A percentile compares a stretch with the other conserved stretches of the same genome.
phyloP scores from a whole-genome alignment of 2,329 filamentous ascomycete genomes.

The Exophiala dermatitidis region DNA sequence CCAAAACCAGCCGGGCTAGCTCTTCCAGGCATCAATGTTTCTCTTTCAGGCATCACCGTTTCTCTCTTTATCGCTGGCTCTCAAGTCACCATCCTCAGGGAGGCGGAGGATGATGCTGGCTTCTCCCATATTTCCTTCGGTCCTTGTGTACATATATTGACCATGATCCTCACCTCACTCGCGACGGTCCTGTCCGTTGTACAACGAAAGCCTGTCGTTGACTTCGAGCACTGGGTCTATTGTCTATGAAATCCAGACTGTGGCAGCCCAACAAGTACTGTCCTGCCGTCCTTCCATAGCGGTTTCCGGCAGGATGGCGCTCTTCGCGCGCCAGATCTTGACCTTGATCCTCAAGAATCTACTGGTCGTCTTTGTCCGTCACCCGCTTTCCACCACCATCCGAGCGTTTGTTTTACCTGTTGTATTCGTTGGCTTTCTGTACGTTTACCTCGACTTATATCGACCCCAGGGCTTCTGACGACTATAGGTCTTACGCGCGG shows the following conservation, averaged over 20 bases:
- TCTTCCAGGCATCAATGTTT: neutral
- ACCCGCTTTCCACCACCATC: conserved; percentile 48
- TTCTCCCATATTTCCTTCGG: too few relatives aligned
- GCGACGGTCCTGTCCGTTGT: too few relatives aligned
- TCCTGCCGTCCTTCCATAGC: too few relatives aligned
- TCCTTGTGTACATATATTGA: too few relatives aligned
- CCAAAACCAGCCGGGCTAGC: too few relatives aligned
- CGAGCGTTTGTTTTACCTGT: conserved; percentile 52
- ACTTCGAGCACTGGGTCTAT: too few relatives aligned
- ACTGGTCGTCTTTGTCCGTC: conserved; percentile 47
- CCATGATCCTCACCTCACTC: too few relatives aligned
- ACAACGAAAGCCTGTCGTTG: too few relatives aligned
- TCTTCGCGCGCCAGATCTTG: conserved; percentile 47
- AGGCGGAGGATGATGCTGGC: neutral
- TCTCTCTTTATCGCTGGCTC: too few relatives aligned
- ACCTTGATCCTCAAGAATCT: conserved; percentile 53
- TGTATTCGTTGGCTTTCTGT: conserved; percentile 45
- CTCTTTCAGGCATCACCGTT: neutral
- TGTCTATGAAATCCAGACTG: too few relatives aligned
- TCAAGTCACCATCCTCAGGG: too few relatives aligned
- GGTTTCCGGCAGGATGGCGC: conserved; percentile 31
- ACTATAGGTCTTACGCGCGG: conserved; percentile 58
- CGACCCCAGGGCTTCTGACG: conserved; percentile 32
- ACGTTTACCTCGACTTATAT: conserved; percentile 6
- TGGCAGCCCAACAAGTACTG: too few relatives aligned